A percentile compares a stretch with the other conserved stretches of the same genome.
Evolutionary conservation across 1,284 basidiomycete genomes (phyloP).

Genomic region (Ganoderma sinense): DNA sequence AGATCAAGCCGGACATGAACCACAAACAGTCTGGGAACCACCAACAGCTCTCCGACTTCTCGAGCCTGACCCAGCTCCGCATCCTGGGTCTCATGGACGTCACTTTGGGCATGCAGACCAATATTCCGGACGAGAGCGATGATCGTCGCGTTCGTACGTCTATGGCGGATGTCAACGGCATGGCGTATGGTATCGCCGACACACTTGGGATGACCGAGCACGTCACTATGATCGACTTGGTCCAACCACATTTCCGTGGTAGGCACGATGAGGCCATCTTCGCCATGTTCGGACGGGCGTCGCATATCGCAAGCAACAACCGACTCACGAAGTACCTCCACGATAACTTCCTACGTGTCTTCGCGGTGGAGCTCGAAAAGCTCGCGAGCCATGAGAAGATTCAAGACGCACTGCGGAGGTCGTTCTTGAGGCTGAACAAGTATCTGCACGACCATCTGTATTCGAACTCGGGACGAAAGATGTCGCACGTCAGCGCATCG

Average conservation of each 20-base stretch:
- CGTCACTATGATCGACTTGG: slow-evolving; percentile 93
- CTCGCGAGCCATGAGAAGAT: slow-evolving; percentile 66
- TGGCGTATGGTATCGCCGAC: slow-evolving; percentile 98
- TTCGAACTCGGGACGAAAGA: slow-evolving; percentile 63
- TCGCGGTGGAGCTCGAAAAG: slow-evolving; percentile 64
- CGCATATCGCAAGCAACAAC: slow-evolving; percentile 71
- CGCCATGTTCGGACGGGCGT: slow-evolving; percentile 91
- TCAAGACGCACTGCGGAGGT: slow-evolving; percentile 81
- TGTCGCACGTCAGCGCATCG: slow-evolving; percentile 68
- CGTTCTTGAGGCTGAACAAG: slow-evolving; percentile 89
- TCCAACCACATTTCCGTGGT: slow-evolving; percentile 88
- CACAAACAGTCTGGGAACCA: slow-evolving; percentile 43
- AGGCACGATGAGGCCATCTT: slow-evolving; percentile 89
- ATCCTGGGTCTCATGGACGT: slow-evolving; percentile 98
- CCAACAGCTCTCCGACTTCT: slow-evolving; percentile 81
- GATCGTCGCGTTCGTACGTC: slow-evolving; percentile 94
- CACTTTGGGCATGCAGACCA: slow-evolving; percentile 81
- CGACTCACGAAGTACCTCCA: slow-evolving; percentile 81
- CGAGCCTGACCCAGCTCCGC: slow-evolving; percentile 82
- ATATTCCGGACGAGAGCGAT: slow-evolving; percentile 91
- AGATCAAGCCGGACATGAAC: slow-evolving; percentile 76
- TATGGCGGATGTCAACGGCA: slow-evolving; percentile 88
- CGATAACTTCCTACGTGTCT: slow-evolving; percentile 76
- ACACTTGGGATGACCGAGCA: slow-evolving; percentile 85
- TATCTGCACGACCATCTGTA: slow-evolving; percentile 72